Conservation (phyloP, 2,329 filamentous ascomycete genomes). For the Canariomyces notabilis region DNA sequence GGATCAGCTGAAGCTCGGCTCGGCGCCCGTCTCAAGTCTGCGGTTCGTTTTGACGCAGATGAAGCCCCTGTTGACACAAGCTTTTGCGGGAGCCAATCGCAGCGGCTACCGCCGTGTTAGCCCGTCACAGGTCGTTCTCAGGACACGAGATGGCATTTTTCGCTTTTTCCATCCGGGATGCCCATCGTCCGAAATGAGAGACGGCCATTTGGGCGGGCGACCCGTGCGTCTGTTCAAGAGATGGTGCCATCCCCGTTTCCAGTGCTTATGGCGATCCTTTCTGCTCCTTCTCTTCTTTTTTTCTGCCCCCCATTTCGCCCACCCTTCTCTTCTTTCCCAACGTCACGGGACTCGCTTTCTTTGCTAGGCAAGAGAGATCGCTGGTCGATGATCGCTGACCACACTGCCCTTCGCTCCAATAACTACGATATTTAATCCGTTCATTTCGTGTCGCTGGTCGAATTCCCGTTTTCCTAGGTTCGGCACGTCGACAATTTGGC, state of each 20-base stretch:
- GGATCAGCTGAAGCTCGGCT: neutral
- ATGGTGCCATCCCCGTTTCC: neutral
- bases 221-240: slow-evolving; percentile 4
- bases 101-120: slow-evolving; percentile 5
- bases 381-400: slow-evolving; percentile 19
- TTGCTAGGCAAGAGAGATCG: slow-evolving; percentile 16
- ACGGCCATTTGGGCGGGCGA: neutral
- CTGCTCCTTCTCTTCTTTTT: neutral
- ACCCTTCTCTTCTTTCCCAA: neutral
- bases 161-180: neutral
- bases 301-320: slow-evolving; percentile 1
- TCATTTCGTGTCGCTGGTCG: slow-evolving; percentile 13
- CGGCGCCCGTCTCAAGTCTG: slow-evolving; percentile 23
- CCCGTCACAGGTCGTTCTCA: slow-evolving; percentile 7
- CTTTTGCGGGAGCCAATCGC: slow-evolving; percentile 19
- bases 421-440: neutral
- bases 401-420: slow-evolving; percentile 9
- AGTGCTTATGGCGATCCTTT: neutral
- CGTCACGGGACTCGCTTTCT: slow-evolving; percentile 8
- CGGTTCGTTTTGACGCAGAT: slow-evolving; percentile 12
- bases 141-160: neutral
- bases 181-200: neutral
- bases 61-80: slow-evolving; percentile 15
- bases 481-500: neutral
- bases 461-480: neutral